Evolutionary conservation across 2,329 filamentous ascomycete genomes (phyloP).

Genomic region (Nectriaceae sp.): DNA sequence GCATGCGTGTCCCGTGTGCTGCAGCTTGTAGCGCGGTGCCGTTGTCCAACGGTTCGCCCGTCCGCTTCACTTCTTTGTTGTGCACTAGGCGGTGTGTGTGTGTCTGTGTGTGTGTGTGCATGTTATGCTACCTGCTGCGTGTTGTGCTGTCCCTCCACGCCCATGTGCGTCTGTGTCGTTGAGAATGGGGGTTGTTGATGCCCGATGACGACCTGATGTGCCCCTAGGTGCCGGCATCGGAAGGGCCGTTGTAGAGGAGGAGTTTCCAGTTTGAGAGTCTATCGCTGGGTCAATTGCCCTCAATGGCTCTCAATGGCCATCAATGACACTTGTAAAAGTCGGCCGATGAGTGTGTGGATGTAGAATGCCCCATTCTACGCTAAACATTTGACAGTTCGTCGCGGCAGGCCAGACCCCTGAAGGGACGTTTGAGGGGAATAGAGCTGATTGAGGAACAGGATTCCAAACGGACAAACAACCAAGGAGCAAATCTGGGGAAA

Average conservation of each 20-base stretch:
- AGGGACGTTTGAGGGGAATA: too few species aligned
- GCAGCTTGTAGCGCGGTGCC: conserved; percentile 21
- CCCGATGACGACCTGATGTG: conserved; percentile 31
- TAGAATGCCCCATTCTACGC: too few species aligned
- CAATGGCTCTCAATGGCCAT: too few species aligned
- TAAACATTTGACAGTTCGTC: too few species aligned
- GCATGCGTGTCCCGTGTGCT: conserved; percentile 19
- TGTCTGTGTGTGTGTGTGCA: conserved; percentile 29
- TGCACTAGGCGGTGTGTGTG: conserved; percentile 26
- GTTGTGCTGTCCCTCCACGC: conserved; percentile 31
- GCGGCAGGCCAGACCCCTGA: too few species aligned
- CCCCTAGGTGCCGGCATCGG: conserved; percentile 11
- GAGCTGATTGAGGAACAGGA: too few species aligned
- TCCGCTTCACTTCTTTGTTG: conserved; percentile 27
- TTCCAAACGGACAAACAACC: neutral
- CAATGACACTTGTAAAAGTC: too few species aligned
- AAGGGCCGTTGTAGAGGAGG: too few species aligned
- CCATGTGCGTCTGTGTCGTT: conserved; percentile 11
- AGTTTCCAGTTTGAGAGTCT: too few species aligned
- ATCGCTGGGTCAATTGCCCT: too few species aligned
- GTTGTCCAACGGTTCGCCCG: conserved; percentile 27
- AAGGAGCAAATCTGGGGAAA: neutral
- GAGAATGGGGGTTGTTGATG: conserved; percentile 27
- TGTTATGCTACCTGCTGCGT: conserved; percentile 26
- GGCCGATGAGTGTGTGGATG: too few species aligned